Evolutionary conservation across 2,329 filamentous ascomycete species (phyloP).

Genomic region (Pestalotiopsis fici): DNA sequence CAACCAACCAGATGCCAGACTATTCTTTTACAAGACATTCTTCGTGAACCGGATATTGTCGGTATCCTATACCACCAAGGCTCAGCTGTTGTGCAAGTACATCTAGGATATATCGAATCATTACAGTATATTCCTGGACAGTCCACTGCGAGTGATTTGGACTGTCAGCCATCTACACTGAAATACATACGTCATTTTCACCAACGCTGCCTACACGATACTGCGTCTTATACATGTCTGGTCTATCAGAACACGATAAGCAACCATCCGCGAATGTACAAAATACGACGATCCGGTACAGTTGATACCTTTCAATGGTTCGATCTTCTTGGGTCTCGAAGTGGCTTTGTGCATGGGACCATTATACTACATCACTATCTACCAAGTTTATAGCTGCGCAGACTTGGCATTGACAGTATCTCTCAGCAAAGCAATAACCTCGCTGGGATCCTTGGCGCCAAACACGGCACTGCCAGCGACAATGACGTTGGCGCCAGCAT

Average conservation of each 20-base stretch:
- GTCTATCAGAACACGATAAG: not conserved
- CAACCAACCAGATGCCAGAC: not conserved
- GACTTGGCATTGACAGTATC: constrained; percentile 70
- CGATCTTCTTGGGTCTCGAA: not conserved
- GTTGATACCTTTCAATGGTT: not conserved
- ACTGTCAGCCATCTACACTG: not conserved
- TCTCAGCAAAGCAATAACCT: constrained; percentile 82
- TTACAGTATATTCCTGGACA: not conserved
- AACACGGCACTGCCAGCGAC: constrained; percentile 97
- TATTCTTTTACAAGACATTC: not conserved
- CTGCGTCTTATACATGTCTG: not conserved
- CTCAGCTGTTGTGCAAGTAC: not conserved
- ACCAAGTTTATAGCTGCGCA: constrained; percentile 36
- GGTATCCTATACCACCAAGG: not conserved
- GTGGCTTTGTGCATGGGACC: not conserved
- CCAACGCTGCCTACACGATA: not conserved
- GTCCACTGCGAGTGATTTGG: not conserved
- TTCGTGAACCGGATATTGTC: no score
- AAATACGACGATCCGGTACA: not conserved
- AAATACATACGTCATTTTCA: not conserved
- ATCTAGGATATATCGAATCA: not conserved
- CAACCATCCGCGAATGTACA: not conserved
- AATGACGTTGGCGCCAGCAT: constrained; percentile 96
- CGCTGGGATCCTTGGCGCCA: constrained; percentile 82
- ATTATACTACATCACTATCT: not conserved